A percentile compares a stretch with the other conserved stretches of the same genome.
Conservation (phyloP, 2,329 filamentous ascomycete genomes). For the Xylariaceae sp. region DNA sequence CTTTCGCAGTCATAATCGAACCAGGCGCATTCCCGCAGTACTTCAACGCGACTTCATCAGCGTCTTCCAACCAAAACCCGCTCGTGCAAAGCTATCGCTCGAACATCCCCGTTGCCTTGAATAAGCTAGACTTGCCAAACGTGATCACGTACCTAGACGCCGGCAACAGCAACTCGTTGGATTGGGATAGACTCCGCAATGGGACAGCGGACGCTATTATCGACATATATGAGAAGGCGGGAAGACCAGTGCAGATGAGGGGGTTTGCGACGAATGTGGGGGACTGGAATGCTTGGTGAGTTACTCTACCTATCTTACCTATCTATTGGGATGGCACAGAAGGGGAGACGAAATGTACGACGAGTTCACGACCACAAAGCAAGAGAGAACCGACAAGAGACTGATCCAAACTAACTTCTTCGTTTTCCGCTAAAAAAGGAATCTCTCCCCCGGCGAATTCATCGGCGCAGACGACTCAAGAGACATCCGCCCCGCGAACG, state of each 20-base stretch:
- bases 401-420: too few relatives aligned
- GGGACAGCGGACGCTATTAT: neutral
- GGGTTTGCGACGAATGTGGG: slow-evolving; percentile 7
- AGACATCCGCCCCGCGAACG: slow-evolving; percentile 6
- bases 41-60: neutral
- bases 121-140: neutral
- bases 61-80: too few relatives aligned
- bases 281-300: slow-evolving; percentile 10
- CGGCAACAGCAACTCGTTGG: slow-evolving; percentile 11
- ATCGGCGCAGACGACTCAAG: neutral
- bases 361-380: too few relatives aligned
- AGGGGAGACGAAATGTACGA: too few relatives aligned
- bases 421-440: too few relatives aligned
- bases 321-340: too few relatives aligned
- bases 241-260: neutral
- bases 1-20: slow-evolving; percentile 10
- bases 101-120: slow-evolving; percentile 4
- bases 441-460: slow-evolving; percentile 11
- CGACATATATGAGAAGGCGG: neutral
- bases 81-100: slow-evolving; percentile 1
- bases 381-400: too few relatives aligned
- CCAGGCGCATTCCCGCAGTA: slow-evolving; percentile 9
- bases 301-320: neutral
- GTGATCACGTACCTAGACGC: slow-evolving; percentile 4
- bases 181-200: slow-evolving; percentile 8